Conservation (phyloP, 345 rosid species). For the Reutealis trisperma region DNA sequence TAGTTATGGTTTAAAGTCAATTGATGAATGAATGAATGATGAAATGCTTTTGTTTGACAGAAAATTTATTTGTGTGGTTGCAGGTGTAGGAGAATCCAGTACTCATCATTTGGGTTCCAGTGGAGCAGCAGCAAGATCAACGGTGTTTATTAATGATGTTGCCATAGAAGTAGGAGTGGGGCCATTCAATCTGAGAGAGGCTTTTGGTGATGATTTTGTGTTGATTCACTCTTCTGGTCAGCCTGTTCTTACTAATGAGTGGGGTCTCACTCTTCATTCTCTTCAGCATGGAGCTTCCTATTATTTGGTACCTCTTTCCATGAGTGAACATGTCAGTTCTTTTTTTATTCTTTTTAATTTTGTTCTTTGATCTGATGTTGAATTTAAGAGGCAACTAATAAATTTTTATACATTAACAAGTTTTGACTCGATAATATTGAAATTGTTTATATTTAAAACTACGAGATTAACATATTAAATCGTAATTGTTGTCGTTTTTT, state of each 20-base stretch:
- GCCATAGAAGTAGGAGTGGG: constrained; percentile 70
- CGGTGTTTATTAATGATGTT: constrained; percentile 84
- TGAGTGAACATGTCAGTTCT: background rate
- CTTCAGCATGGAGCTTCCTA: constrained; percentile 87
- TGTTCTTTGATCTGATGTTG: no score
- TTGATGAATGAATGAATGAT: no score
- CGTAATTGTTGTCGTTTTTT: no score
- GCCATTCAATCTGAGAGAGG: constrained; percentile 79
- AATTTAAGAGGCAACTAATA: no score
- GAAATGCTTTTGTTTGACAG: no score
- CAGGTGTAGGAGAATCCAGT: constrained; percentile 35
- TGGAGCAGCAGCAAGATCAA: constrained; percentile 38
- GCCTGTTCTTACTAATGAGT: constrained; percentile 75
- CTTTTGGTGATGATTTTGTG: constrained; percentile 81
- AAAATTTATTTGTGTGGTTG: background rate
- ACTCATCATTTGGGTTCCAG: constrained; percentile 4
- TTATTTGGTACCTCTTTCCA: constrained; percentile 56
- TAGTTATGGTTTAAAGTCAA: background rate
- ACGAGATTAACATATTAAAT: no score
- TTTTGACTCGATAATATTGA: no score
- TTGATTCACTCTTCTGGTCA: constrained; percentile 76
- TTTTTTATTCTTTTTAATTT: background rate
- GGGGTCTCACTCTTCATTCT: constrained; percentile 75
- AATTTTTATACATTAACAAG: no score
- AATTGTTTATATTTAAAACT: no score